phyloP scores from a whole-genome alignment of 441 rosid genomes.

The Macaranga tanarius region DNA sequence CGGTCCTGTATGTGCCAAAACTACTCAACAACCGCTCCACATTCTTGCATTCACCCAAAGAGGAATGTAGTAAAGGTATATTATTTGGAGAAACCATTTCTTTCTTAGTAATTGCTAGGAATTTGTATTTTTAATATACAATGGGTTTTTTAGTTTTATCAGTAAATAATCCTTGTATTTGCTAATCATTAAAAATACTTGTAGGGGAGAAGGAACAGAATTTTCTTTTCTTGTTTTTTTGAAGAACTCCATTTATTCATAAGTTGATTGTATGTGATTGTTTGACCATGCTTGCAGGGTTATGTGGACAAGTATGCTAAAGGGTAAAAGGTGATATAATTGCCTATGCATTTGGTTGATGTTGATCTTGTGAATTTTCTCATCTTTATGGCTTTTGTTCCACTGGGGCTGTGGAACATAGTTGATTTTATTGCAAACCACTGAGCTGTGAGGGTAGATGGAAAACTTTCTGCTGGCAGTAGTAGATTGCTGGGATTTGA shows the following conservation, averaged over 20 bases:
- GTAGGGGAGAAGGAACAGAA: background rate
- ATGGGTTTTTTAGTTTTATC: background rate
- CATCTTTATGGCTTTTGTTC: background rate
- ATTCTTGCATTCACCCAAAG: too few relatives aligned
- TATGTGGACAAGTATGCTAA: slow-evolving; percentile 84
- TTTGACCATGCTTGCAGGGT: slow-evolving; percentile 53
- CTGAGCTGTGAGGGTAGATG: slow-evolving; percentile 10
- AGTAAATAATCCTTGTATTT: background rate
- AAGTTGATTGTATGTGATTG: slow-evolving; percentile 1
- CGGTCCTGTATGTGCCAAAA: background rate
- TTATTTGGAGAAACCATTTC: background rate
- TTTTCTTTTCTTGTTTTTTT: background rate
- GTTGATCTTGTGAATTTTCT: slow-evolving; percentile 8
- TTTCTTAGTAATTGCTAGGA: slow-evolving; percentile 3
- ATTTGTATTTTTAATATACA: background rate
- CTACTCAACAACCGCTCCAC: background rate
- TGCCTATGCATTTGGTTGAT: slow-evolving; percentile 10
- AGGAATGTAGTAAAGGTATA: background rate
- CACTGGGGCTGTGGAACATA: slow-evolving; percentile 14
- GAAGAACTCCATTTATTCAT: background rate
- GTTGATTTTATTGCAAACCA: slow-evolving; percentile 18
- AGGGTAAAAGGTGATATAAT: slow-evolving; percentile 39
- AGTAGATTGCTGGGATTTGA: slow-evolving; percentile 20
- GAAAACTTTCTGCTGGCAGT: slow-evolving; percentile 12
- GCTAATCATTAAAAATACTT: background rate